These are phyloP conservation scores for Backusella macrospora DNA, from an alignment of 192 early-diverging fungal genomes.

Conservation along the genomic window DNA sequence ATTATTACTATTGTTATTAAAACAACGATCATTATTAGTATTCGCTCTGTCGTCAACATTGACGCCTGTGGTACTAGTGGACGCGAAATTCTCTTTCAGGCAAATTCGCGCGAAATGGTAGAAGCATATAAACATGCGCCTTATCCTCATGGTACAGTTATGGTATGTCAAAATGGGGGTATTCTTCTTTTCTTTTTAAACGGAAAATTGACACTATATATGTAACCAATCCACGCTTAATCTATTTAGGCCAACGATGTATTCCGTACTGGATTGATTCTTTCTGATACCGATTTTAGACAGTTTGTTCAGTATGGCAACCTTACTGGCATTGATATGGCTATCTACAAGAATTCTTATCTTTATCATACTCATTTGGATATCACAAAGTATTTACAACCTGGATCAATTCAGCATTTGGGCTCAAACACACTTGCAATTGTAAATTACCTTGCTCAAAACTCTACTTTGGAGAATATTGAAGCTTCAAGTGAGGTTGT, in stretches of 20 bases:
- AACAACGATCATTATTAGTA: constrained; percentile 23
- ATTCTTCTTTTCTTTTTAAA: not conserved
- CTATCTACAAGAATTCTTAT: constrained; percentile 70
- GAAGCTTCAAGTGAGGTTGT: constrained; percentile 52
- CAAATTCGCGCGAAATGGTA: constrained; percentile 67
- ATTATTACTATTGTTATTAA: not conserved
- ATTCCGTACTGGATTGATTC: constrained; percentile 60
- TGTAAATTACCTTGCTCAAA: constrained; percentile 48
- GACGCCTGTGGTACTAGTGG: constrained; percentile 73
- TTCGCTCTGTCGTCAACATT: constrained; percentile 74
- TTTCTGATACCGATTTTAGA: constrained; percentile 77
- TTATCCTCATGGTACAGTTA: constrained; percentile 68
- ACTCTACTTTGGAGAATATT: constrained; percentile 49
- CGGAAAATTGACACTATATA: not conserved
- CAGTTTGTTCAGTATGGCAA: constrained; percentile 75
- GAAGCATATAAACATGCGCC: constrained; percentile 66
- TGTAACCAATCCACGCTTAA: not conserved
- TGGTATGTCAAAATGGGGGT: constrained; percentile 32
- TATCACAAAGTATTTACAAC: constrained; percentile 51
- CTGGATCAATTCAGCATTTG: constrained; percentile 70
- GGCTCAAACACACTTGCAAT: constrained; percentile 70
- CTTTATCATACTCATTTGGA: constrained; percentile 78
- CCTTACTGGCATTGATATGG: constrained; percentile 68
- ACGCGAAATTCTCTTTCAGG: constrained; percentile 73
- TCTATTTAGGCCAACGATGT: constrained; percentile 54